Conservation (phyloP, 1,284 basidiomycete species). For the Coniophora puteana region DNA sequence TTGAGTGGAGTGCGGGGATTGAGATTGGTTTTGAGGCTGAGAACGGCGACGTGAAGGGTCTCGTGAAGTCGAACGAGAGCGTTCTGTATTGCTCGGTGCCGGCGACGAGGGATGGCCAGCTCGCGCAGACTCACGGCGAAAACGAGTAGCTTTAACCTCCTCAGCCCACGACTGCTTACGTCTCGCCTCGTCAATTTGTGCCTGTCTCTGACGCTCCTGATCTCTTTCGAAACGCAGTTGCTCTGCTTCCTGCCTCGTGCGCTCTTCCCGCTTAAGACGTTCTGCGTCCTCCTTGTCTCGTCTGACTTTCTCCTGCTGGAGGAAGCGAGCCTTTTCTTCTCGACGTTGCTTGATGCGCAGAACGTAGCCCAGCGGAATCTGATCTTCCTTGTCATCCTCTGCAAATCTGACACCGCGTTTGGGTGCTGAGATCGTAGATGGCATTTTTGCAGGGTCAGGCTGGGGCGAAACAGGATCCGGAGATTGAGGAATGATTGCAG, state of each 20-base stretch:
- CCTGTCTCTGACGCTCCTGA: slow-evolving; percentile 54
- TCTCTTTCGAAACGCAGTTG: slow-evolving; percentile 48
- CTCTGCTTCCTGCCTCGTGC: slow-evolving; percentile 42
- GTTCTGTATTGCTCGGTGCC: slow-evolving; percentile 29
- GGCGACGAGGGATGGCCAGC: slow-evolving; percentile 33
- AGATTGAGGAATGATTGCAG: slow-evolving; percentile 2
- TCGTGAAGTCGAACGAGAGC: slow-evolving; percentile 39
- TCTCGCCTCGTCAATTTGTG: slow-evolving; percentile 53
- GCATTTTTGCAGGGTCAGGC: slow-evolving; percentile 12
- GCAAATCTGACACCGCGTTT: slow-evolving; percentile 69
- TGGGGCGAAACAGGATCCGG: slow-evolving; percentile 4
- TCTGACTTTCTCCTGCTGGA: slow-evolving; percentile 54
- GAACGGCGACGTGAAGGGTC: slow-evolving; percentile 24
- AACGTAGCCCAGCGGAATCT: slow-evolving; percentile 63
- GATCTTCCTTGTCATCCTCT: slow-evolving; percentile 63
- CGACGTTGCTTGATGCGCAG: slow-evolving; percentile 65
- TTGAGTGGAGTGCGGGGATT: slow-evolving; percentile 38
- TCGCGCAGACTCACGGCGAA: slow-evolving; percentile 55
- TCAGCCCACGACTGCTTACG: slow-evolving; percentile 52
- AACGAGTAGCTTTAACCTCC: slow-evolving; percentile 57
- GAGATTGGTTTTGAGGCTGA: not conserved
- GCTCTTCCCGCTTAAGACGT: slow-evolving; percentile 31
- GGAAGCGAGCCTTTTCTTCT: slow-evolving; percentile 66
- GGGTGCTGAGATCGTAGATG: slow-evolving; percentile 21
- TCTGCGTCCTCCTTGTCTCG: slow-evolving; percentile 38